Base-by-base conservation (phyloP, 2,329 filamentous ascomycete genomes). In the Apiospora koreana region DNA sequence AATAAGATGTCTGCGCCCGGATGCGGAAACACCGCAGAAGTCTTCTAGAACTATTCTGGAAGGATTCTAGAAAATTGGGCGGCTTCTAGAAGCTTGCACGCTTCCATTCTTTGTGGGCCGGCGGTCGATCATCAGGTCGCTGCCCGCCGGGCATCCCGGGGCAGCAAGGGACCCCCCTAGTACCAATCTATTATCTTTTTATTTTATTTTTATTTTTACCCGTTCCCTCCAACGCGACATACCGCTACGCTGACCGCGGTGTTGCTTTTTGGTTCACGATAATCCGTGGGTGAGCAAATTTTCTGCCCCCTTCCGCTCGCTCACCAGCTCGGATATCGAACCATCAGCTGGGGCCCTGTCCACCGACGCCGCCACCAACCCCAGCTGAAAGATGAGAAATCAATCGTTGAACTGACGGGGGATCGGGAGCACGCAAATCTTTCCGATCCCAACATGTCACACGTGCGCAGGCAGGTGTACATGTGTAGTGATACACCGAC, bases 1-100 rank as follows among this genome's bases (percentile, higher is more conserved):
- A 43, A 43, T 43, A 43, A 2, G 41, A 10, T 46, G 6, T 6
- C 28, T n/a, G 18, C 38, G 54, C 18, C 18, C 54, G 54, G 21
- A 38, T 38, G 31, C 54, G 54, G 54, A 62, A 62, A 38, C 31
- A 9, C 54, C 54, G 54, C n/a, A 7, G 54, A 62, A 38, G 18
- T n/a, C n/a, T 62, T 62, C 54, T 62, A 38, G 54, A 62, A 62
- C 31, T 38, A 38, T 62, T 62, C 54, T 62, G 38, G 54, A 62
- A 62, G 18, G 18, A 38, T 62, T 62, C 31, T 62, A 9, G 54
- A 62, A 62, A 6, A 12, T 10, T 38, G 54, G 8, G 9, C 3
- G 18, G 54, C 31, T 62, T 62, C 54, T 38, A 62, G 54, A 62
- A 62, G 54, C 54, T 35, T 23, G 28, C 31, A 62, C 18, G 18